A percentile compares a stretch with the other conserved stretches of the same genome.
Conservation (phyloP, 768 basidiomycete species). For the Mycena vitilis region DNA sequence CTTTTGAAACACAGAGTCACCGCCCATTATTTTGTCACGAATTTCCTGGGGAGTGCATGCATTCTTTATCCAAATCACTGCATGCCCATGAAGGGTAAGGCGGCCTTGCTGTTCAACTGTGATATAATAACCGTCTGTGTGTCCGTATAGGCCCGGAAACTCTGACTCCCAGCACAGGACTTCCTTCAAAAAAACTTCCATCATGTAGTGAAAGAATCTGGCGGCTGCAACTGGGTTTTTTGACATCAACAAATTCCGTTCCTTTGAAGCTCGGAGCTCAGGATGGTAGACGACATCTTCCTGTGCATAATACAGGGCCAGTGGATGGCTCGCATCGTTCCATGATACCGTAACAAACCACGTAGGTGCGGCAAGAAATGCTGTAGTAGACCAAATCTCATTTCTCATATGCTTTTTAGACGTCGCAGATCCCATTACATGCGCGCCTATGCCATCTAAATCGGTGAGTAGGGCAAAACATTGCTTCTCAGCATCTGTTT, state of each 20-base stretch:
- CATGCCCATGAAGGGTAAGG: conserved; percentile 51
- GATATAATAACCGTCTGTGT: conserved; percentile 45
- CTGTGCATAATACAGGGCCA: conserved; percentile 12
- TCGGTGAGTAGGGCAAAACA: conserved; percentile 47
- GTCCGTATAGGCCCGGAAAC: conserved; percentile 42
- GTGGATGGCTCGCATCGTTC: conserved; percentile 1
- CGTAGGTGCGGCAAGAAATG: conserved; percentile 22
- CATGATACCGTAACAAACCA: neutral
- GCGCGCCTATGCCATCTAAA: too few species aligned
- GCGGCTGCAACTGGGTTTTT: conserved; percentile 47
- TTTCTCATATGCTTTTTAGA: conserved; percentile 11
- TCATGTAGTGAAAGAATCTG: conserved; percentile 47
- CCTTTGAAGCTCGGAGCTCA: neutral
- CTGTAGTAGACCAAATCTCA: conserved; percentile 26
- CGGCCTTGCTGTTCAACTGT: conserved; percentile 51
- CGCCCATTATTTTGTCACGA: conserved; percentile 40
- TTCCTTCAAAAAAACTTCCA: conserved; percentile 43
- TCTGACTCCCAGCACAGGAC: conserved; percentile 36
- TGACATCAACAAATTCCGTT: neutral
- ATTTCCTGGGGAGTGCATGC: conserved; percentile 48
- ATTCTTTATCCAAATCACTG: conserved; percentile 51
- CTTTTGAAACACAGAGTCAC: conserved; percentile 40
- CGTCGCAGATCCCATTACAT: conserved; percentile 36
- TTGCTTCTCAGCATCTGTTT: conserved; percentile 43
- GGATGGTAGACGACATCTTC: neutral